Base-by-base conservation (phyloP, 345 rosid genomes). In the Dimocarpus longan region DNA sequence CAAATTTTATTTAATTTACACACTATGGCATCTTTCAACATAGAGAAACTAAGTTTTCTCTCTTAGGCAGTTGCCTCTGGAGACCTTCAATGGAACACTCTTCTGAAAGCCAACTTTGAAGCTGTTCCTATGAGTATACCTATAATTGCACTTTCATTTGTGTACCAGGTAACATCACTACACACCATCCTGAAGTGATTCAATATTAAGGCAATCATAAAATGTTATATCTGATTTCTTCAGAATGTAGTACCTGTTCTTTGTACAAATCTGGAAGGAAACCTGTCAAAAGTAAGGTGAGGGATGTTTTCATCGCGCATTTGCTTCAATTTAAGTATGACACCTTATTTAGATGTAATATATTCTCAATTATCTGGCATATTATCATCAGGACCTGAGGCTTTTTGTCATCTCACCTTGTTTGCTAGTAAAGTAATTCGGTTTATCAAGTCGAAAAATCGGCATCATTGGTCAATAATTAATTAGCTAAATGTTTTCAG, bases 81-180 rank as follows among this genome's bases (percentile, higher is more conserved):
- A 80, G 79, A 89, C 83, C 86, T 95, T 67, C 97, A 91, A 24
- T 88, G 87, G 89, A 93, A 91, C 75, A 84, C 95, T 82, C 95
- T 95, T 82, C 85, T 91, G 68, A 92, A 87, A 84, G 97, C 95
- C 26, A 92, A 95, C 87, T 89, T 95, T 85, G 91, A 85, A 71
- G 98, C 97, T 1, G 93, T 92, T 88, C 98, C 98, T 6, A 93
- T 91, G 93, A 92, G 98, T 78, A 88, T 95, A 87, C 98, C 98
- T n/a, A 90, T 95, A n/a, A 86, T 95, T 84, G 94, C 98, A 42
- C 93, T 93, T 62, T 93, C 98, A 32, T 95, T 95, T 84, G 98
- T 93, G 81, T 92, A 95, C 80, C 98, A 95, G 94, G 98, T 91
- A 90, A 84, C 24, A 73, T 68, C 69, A 24, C 15, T 64, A 81